Percentiles rank a stretch among this genome's conserved stretches.
Evolutionary conservation across 371 early-diverging fungal species (phyloP).

Genomic region (Rhizopus sp.): DNA sequence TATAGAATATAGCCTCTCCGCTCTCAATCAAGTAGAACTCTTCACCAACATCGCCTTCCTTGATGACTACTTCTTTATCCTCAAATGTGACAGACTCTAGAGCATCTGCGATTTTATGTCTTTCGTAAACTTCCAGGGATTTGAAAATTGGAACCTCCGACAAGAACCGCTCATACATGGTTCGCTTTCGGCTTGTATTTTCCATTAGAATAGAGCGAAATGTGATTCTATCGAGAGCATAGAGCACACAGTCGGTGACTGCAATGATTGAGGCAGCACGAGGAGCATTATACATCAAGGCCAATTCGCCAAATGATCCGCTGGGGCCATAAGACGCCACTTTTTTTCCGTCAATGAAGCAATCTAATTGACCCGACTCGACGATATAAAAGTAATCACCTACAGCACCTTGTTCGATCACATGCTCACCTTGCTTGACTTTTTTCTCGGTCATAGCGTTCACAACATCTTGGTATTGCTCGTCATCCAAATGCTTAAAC

Average conservation of each 20-base stretch:
- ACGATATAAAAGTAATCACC: conserved; percentile 98
- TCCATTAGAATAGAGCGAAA: conserved; percentile 81
- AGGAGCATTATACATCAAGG: conserved; percentile 90
- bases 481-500: conserved; percentile 93
- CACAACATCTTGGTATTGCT: conserved; percentile 91
- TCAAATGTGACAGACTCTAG: conserved; percentile 80
- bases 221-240: conserved; percentile 85
- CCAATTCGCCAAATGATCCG: conserved; percentile 88
- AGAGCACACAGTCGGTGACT: conserved; percentile 67
- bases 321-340: conserved; percentile 67
- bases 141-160: conserved; percentile 80
- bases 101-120: conserved; percentile 93
- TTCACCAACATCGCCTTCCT: conserved; percentile 82
- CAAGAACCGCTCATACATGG: conserved; percentile 80
- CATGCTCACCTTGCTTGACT: conserved; percentile 67
- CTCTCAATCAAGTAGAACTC: conserved; percentile 85
- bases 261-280: conserved; percentile 85
- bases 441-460: conserved; percentile 96
- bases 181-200: conserved; percentile 68
- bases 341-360: conserved; percentile 74
- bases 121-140: conserved; percentile 85
- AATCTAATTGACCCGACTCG: conserved; percentile 93
- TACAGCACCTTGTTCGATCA: conserved; percentile 95
- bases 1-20: conserved; percentile 77
- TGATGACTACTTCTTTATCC: conserved; percentile 77